Conservation (phyloP, 2,329 filamentous ascomycete genomes). For the Fusarium chlamydosporum region DNA sequence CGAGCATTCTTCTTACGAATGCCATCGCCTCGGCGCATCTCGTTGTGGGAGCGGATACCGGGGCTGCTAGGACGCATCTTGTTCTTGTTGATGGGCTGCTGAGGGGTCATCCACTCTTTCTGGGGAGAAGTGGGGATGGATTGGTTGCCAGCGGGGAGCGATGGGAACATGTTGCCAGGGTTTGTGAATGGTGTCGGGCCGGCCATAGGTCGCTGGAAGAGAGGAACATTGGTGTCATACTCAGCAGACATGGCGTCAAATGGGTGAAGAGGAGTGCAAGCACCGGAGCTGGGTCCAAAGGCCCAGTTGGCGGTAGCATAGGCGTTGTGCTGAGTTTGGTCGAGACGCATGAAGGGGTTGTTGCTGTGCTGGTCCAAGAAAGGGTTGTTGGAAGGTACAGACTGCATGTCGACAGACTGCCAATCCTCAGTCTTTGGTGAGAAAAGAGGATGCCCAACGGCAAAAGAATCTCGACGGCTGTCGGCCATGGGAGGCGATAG, state of each 20-base stretch:
- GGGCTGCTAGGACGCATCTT: slow-evolving; percentile 76
- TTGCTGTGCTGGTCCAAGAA: slow-evolving; percentile 71
- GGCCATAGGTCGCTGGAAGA: slow-evolving; percentile 69
- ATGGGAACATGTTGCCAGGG: slow-evolving; percentile 68
- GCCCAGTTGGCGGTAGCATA: slow-evolving; percentile 68
- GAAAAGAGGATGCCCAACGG: slow-evolving; percentile 69
- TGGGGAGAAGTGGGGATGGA: slow-evolving; percentile 69
- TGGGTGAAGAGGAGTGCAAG: slow-evolving; percentile 80
- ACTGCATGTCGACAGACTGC: slow-evolving; percentile 76
- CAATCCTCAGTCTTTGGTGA: slow-evolving; percentile 76
- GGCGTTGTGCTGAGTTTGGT: slow-evolving; percentile 62
- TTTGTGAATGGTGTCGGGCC: slow-evolving; percentile 69
- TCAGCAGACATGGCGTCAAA: slow-evolving; percentile 71
- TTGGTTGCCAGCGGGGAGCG: slow-evolving; percentile 62
- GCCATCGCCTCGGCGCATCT: slow-evolving; percentile 83
- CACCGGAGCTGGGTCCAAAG: slow-evolving; percentile 62
- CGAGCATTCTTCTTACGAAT: slow-evolving; percentile 99
- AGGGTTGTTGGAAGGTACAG: slow-evolving; percentile 73
- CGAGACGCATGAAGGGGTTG: slow-evolving; percentile 77
- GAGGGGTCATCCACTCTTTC: slow-evolving; percentile 69
- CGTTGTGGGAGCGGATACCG: slow-evolving; percentile 79
- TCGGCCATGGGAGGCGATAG: slow-evolving; percentile 74
- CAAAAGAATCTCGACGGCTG: slow-evolving; percentile 75
- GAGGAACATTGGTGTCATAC: slow-evolving; percentile 66
- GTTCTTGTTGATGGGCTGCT: slow-evolving; percentile 68